These are phyloP conservation scores for Sherardia arvensis DNA, from an alignment of 257 asterid genomes.

Conservation along the genomic window DNA sequence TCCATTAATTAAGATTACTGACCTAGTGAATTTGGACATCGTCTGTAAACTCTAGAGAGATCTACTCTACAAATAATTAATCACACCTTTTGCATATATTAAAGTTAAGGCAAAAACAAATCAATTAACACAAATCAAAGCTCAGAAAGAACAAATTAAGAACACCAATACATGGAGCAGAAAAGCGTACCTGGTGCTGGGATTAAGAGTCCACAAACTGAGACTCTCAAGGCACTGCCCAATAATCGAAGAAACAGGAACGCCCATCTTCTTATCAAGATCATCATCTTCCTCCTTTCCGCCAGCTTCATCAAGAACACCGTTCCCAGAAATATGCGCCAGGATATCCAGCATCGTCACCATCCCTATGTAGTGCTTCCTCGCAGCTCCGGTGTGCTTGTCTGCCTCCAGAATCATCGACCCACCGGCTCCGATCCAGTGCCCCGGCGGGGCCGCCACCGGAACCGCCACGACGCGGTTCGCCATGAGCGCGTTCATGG, in stretches of 20 bases:
- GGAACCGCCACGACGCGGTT: constrained; percentile 63
- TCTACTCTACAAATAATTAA: too few relatives aligned
- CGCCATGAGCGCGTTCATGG: constrained; percentile 59
- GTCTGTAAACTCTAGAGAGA: too few relatives aligned
- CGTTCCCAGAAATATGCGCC: constrained; percentile 60
- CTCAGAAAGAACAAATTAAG: not conserved
- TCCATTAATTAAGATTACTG: too few relatives aligned
- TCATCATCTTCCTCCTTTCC: constrained; percentile 22
- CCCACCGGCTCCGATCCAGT: constrained; percentile 99
- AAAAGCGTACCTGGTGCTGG: constrained; percentile 39
- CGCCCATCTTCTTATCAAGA: constrained; percentile 50
- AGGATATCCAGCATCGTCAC: constrained; percentile 77
- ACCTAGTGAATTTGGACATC: too few relatives aligned
- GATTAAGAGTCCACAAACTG: constrained; percentile 80
- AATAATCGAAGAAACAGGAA: constrained; percentile 69
- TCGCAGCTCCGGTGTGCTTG: constrained; percentile 76
- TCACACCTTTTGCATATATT: too few relatives aligned
- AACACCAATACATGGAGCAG: not conserved
- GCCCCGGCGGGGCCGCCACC: constrained; percentile 98
- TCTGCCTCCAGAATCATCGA: constrained; percentile 88
- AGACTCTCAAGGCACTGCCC: constrained; percentile 92
- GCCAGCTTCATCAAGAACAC: constrained; percentile 6
- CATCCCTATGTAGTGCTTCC: constrained; percentile 94
- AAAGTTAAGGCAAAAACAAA: not conserved
- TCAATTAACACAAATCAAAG: too few relatives aligned